These are phyloP conservation scores for Zygotorulaspora mrakii DNA, from an alignment of 1,139 yeast genomes.

Conservation along the genomic window DNA sequence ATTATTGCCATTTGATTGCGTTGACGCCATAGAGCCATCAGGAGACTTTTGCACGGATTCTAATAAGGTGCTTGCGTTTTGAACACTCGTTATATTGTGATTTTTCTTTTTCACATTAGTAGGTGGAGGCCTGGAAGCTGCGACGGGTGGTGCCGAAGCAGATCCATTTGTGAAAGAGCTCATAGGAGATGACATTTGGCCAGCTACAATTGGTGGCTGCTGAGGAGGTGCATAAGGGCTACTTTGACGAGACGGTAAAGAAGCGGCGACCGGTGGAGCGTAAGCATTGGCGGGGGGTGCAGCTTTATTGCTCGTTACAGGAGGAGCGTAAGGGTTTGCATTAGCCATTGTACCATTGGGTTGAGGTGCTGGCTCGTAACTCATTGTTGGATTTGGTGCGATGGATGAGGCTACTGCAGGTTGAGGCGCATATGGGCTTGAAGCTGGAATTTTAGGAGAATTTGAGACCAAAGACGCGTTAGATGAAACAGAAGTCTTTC, in stretches of 20 bases:
- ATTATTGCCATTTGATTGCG: conserved; percentile 6
- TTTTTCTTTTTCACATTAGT: conserved; percentile 22
- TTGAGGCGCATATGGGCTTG: conserved; percentile 21
- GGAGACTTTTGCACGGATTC: conserved; percentile 24
- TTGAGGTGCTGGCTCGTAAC: conserved; percentile 17
- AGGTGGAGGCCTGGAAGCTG: conserved; percentile 27
- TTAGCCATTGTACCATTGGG: conserved; percentile 29
- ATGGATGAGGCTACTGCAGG: conserved; percentile 12
- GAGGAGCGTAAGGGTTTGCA: conserved; percentile 43
- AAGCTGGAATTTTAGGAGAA: conserved; percentile 9
- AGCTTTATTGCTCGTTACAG: conserved; percentile 19
- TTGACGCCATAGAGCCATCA: conserved; percentile 7
- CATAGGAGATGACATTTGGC: conserved; percentile 14
- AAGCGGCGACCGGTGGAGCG: conserved; percentile 28
- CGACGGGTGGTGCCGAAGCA: conserved; percentile 21
- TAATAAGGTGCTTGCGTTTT: conserved; percentile 24
- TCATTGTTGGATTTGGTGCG: conserved; percentile 18
- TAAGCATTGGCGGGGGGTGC: conserved; percentile 35
- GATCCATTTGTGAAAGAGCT: conserved; percentile 21
- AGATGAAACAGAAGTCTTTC: conserved; percentile 16
- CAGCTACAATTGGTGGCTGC: conserved; percentile 6
- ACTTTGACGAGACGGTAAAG: conserved; percentile 12
- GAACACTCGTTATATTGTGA: conserved; percentile 22
- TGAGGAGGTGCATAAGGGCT: conserved; percentile 44
- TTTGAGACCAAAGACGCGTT: conserved; percentile 11